These are phyloP conservation scores for Fusarium transvaalense DNA, from an alignment of 2,329 filamentous ascomycete species.

Conservation along the genomic window DNA sequence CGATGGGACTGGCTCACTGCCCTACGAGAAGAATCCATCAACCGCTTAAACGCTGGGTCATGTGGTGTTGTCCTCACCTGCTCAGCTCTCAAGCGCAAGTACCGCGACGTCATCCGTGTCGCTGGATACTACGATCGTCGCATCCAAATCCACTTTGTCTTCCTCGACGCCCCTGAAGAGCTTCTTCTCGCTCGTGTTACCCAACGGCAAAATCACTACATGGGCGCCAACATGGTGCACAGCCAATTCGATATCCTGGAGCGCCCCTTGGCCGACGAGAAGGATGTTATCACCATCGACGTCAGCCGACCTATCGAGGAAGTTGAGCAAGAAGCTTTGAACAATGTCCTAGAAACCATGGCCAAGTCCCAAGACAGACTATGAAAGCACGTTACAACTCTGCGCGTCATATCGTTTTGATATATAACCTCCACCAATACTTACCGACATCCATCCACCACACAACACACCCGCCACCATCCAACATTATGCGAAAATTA, in stretches of 20 bases:
- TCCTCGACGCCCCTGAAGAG: conserved; percentile 82
- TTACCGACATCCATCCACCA: conserved; percentile 1
- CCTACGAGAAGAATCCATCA: conserved; percentile 76
- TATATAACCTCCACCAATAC: neutral
- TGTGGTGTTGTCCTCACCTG: conserved; percentile 93
- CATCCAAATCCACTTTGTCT: conserved; percentile 91
- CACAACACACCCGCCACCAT: neutral
- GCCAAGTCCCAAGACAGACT: conserved; percentile 41
- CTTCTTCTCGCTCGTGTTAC: conserved; percentile 81
- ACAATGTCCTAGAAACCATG: conserved; percentile 68
- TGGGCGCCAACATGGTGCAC: conserved; percentile 95
- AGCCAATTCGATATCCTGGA: conserved; percentile 93
- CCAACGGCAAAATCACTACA: conserved; percentile 85
- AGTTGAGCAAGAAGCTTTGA: conserved; percentile 71
- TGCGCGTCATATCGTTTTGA: neutral
- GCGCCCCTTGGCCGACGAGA: conserved; percentile 77
- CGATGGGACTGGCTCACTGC: conserved; percentile 96
- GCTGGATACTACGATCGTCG: conserved; percentile 80
- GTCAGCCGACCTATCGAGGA: conserved; percentile 70
- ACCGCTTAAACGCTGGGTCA: conserved; percentile 66
- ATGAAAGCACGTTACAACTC: conserved; percentile 17
- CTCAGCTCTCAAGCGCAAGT: conserved; percentile 96
- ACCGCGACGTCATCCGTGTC: conserved; percentile 90
- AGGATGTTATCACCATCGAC: conserved; percentile 78
- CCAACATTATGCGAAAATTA: conserved; percentile 31